Evolutionary conservation across 78 protist genomes (phyloP).

Genomic region (Trichosphaerium sp.): DNA sequence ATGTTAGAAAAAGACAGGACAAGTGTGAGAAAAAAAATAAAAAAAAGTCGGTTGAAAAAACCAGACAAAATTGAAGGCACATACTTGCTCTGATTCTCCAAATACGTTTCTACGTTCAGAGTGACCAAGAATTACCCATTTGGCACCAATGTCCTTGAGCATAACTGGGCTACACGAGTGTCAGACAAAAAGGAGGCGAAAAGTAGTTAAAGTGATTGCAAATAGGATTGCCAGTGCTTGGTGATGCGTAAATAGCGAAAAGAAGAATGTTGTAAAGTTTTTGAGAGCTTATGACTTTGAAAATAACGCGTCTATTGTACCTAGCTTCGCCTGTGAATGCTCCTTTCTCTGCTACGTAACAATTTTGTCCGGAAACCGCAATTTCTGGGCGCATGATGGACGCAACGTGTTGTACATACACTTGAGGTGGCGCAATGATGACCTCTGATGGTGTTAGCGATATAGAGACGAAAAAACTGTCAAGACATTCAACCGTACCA

Average conservation of each 20-base stretch:
- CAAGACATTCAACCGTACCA: too few species aligned
- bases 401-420: background rate
- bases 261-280: too few species aligned
- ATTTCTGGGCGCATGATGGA: slow-evolving; percentile 1
- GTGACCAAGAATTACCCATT: slow-evolving; percentile 95
- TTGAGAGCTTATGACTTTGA: background rate
- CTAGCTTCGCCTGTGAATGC: slow-evolving; percentile 86
- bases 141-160: slow-evolving; percentile 58
- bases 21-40: background rate
- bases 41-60: background rate
- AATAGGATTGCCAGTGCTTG: too few species aligned
- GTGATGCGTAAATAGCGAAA: too few species aligned
- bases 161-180: slow-evolving; percentile 16
- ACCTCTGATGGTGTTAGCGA: slow-evolving; percentile 24
- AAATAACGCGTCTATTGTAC: background rate
- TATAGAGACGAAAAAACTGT: background rate
- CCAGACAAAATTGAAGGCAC: background rate
- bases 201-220: background rate
- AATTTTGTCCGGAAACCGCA: slow-evolving; percentile 52
- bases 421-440: slow-evolving; percentile 16
- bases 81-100: slow-evolving; percentile 64
- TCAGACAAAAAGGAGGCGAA: background rate
- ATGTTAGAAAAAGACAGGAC: background rate
- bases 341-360: slow-evolving; percentile 49
- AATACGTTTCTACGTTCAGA: slow-evolving; percentile 91